Evolutionary conservation across 257 asterid species (phyloP).

Genomic region (Buddleja alternifolia): DNA sequence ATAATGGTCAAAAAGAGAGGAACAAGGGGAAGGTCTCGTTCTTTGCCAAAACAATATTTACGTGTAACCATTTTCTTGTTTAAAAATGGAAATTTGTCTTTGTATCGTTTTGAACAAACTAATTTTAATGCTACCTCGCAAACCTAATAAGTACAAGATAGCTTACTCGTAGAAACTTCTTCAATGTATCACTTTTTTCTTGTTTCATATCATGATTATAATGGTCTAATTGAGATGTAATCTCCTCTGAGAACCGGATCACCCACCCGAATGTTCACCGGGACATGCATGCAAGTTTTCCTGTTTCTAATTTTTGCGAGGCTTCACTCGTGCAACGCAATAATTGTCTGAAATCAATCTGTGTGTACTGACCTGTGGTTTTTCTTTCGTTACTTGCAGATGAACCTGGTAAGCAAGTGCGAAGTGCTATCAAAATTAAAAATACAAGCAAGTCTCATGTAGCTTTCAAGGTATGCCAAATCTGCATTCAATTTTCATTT

Average conservation of each 20-base stretch:
- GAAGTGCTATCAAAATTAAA: conserved; percentile 86
- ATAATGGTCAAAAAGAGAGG: neutral
- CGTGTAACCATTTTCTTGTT: conserved; percentile 5
- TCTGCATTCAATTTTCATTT: neutral
- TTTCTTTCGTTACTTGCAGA: conserved; percentile 46
- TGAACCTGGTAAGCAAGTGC: conserved; percentile 95
- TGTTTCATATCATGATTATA: neutral
- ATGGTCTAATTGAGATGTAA: conserved; percentile 1
- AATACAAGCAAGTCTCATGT: conserved; percentile 93
- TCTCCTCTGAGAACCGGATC: neutral
- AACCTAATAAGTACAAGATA: too few species aligned
- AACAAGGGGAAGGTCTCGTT: neutral
- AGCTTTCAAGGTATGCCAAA: conserved; percentile 79
- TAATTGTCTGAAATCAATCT: conserved; percentile 3
- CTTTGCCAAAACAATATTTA: neutral
- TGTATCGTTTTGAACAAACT: conserved; percentile 13
- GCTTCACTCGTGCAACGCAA: conserved; percentile 4
- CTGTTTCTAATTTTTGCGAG: neutral
- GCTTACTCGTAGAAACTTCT: neutral
- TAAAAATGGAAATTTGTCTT: neutral
- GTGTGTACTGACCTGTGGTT: conserved; percentile 5
- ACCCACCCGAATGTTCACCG: neutral
- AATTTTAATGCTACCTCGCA: conserved; percentile 2
- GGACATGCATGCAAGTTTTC: conserved; percentile 18
- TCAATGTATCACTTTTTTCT: conserved; percentile 6